A percentile compares a stretch with the other conserved stretches of the same genome.
Conservation (phyloP, 2,329 filamentous ascomycete species). For the Xylaria sp. region DNA sequence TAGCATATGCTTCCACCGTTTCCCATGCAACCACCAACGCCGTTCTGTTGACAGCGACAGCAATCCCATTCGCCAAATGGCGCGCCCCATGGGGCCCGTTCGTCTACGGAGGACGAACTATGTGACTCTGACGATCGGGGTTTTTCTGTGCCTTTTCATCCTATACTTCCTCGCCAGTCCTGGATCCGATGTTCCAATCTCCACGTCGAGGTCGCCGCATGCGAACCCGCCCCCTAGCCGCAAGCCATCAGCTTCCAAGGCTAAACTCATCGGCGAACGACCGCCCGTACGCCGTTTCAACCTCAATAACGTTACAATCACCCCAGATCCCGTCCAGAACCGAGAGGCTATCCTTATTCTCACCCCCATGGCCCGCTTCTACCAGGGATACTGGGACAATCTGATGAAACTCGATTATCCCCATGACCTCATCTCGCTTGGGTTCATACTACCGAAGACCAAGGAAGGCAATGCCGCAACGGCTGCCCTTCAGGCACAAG, state of each 20-base stretch:
- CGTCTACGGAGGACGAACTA: constrained; percentile 45
- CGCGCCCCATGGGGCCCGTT: constrained; percentile 45
- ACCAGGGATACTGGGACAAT: constrained; percentile 95
- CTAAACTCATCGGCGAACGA: constrained; percentile 62
- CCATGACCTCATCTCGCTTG: constrained; percentile 91
- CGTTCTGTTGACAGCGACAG: constrained; percentile 20
- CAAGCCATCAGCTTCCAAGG: constrained; percentile 60
- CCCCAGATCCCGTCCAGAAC: constrained; percentile 75
- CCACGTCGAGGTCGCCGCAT: constrained; percentile 26
- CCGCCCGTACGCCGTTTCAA: constrained; percentile 92
- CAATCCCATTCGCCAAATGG: constrained; percentile 37
- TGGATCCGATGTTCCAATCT: constrained; percentile 33
- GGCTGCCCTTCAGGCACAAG: constrained; percentile 79
- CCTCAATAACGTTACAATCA: constrained; percentile 92
- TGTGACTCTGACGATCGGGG: constrained; percentile 41
- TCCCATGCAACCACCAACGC: constrained; percentile 11
- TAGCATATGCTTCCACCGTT: constrained; percentile 18
- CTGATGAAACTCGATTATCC: constrained; percentile 83
- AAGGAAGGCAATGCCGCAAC: constrained; percentile 90
- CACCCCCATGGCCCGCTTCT: constrained; percentile 92
- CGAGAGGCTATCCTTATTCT: constrained; percentile 87
- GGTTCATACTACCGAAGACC: constrained; percentile 94
- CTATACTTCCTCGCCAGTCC: constrained; percentile 41
- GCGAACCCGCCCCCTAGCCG: constrained; percentile 62
- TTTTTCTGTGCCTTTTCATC: constrained; percentile 43